These are phyloP conservation scores for Lagerstroemia speciosa DNA, from an alignment of 345 rosid species.

Conservation along the genomic window DNA sequence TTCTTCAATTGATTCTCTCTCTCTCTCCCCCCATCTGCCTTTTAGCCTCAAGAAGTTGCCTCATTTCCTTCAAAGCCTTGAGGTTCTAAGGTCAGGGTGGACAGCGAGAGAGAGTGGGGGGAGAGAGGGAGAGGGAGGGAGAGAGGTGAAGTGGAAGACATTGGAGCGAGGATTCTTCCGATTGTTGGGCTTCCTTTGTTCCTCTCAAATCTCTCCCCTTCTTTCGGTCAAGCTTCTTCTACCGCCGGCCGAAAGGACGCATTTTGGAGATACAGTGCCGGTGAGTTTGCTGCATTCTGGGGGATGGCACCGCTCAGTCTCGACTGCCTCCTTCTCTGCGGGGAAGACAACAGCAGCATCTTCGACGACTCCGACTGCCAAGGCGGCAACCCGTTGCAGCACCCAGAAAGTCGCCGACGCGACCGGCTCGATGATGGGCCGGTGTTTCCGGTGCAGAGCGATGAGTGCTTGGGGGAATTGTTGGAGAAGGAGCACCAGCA, in stretches of 20 bases:
- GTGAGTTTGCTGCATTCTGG: not conserved
- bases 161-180: conserved; percentile 5
- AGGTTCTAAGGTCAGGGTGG: conserved; percentile 26
- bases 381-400: not conserved
- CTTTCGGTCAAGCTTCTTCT: not conserved
- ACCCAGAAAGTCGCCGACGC: conserved; percentile 20
- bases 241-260: not conserved
- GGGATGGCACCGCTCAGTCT: conserved; percentile 49
- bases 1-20: not conserved
- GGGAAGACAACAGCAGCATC: conserved; percentile 36
- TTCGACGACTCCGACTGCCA: conserved; percentile 28
- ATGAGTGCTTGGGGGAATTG: conserved; percentile 44
- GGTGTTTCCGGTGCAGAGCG: conserved; percentile 37
- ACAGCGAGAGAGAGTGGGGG: conserved; percentile 3
- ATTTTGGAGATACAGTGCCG: not conserved
- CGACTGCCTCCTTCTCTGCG: conserved; percentile 46
- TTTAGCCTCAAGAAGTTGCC: too few relatives aligned
- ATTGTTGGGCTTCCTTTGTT: conserved; percentile 12
- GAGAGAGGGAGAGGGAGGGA: not conserved
- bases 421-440: conserved; percentile 13
- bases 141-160: conserved; percentile 12
- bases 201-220: not conserved
- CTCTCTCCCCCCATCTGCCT: conserved; percentile 17
- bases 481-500: conserved; percentile 50
- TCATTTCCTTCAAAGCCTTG: conserved; percentile 25